A percentile compares a stretch with the other conserved stretches of the same genome.
phyloP scores from a whole-genome alignment of 2,329 filamentous ascomycete species.

The Cladosporium sphaerospermum region DNA sequence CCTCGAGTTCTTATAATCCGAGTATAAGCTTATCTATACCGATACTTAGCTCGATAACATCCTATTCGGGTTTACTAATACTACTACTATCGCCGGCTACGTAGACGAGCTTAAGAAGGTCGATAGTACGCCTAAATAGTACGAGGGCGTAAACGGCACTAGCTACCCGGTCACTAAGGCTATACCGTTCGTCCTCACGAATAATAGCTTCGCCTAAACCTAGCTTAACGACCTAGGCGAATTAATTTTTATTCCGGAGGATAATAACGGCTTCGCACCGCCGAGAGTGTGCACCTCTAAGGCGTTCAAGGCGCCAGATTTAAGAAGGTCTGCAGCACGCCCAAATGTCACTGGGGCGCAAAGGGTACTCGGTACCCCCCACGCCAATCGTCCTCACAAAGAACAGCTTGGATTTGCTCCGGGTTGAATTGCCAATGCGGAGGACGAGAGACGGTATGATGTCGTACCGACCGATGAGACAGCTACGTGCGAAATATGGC shows the following conservation, averaged over 20 bases:
- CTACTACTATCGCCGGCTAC: background rate
- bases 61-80: background rate
- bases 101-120: background rate
- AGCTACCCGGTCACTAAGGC: constrained; percentile 1
- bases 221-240: constrained; percentile 4
- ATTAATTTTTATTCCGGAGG: background rate
- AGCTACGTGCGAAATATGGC: no score
- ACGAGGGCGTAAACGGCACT: background rate
- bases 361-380: no score
- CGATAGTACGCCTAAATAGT: background rate
- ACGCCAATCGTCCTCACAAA: no score
- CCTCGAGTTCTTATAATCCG: background rate
- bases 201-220: background rate
- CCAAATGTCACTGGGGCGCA: no score
- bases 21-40: background rate
- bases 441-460: no score
- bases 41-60: constrained; percentile 7
- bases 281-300: background rate
- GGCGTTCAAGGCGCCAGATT: constrained; percentile 2
- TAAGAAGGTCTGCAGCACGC: no score
- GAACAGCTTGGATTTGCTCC: no score
- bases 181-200: background rate
- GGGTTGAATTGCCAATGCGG: no score
- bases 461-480: no score
- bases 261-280: background rate